Percentiles rank a stretch among this genome's conserved stretches.
phyloP scores from a whole-genome alignment of 2,329 filamentous ascomycete species.

The Ascochyta fabae region DNA sequence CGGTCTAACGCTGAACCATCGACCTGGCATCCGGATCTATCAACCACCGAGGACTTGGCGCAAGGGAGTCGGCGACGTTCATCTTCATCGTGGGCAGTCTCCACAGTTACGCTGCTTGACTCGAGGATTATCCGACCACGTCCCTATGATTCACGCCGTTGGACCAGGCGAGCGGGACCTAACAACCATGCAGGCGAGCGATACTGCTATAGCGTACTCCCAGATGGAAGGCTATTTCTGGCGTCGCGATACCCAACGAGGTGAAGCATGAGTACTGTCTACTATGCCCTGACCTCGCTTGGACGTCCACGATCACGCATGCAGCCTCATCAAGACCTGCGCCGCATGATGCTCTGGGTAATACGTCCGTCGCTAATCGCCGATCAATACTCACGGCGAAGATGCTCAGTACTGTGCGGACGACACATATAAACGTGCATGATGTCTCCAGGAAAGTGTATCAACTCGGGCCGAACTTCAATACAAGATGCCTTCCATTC shows the following conservation, averaged over 20 bases:
- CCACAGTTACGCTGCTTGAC: neutral
- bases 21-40: neutral
- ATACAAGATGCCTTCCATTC: neutral
- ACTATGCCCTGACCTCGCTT: constrained; percentile 7
- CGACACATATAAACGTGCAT: constrained; percentile 1
- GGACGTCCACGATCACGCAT: constrained; percentile 8
- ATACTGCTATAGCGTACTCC: neutral
- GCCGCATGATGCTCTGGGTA: constrained; percentile 8
- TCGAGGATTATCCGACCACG: neutral
- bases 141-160: neutral
- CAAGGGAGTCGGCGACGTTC: constrained; percentile 10
- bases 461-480: neutral
- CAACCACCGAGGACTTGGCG: constrained; percentile 9
- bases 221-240: neutral
- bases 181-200: neutral
- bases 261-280: neutral
- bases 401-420: neutral
- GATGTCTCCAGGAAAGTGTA: neutral
- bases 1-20: neutral
- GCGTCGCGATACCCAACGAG: neutral
- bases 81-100: neutral
- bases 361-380: constrained; percentile 1
- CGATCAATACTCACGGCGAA: neutral
- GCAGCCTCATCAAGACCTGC: neutral
- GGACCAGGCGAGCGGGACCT: neutral